Conservation (phyloP, 2,329 filamentous ascomycete species). For the Dothideomycetidae sp. region DNA sequence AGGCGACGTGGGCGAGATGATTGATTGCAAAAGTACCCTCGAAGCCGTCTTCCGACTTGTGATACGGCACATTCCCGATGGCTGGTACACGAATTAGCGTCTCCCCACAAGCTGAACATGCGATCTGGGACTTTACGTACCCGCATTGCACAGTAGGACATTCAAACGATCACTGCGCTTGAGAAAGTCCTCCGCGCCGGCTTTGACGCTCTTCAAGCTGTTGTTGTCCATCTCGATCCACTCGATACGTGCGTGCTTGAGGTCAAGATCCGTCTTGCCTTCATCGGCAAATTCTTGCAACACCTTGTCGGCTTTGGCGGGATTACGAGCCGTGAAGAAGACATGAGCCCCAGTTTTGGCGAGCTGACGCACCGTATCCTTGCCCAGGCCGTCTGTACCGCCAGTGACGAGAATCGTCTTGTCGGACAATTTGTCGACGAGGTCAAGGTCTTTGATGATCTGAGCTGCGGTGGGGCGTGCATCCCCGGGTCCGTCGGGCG, state of each 20-base stretch:
- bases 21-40: slow-evolving; percentile 41
- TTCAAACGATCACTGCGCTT: slow-evolving; percentile 22
- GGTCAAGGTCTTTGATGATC: slow-evolving; percentile 15
- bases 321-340: slow-evolving; percentile 30
- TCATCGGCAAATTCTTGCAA: slow-evolving; percentile 20
- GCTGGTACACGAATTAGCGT: too few relatives aligned
- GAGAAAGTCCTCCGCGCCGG: slow-evolving; percentile 22
- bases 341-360: slow-evolving; percentile 31
- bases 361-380: slow-evolving; percentile 31
- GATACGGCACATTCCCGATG: slow-evolving; percentile 28
- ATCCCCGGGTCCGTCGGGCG: too few relatives aligned
- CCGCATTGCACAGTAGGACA: slow-evolving; percentile 32
- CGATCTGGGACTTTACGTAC: too few relatives aligned
- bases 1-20: slow-evolving; percentile 39
- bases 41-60: slow-evolving; percentile 32
- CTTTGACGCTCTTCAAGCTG: slow-evolving; percentile 21
- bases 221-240: slow-evolving; percentile 19
- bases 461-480: slow-evolving; percentile 17
- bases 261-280: slow-evolving; percentile 12
- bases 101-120: too few relatives aligned
- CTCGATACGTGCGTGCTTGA: slow-evolving; percentile 9
- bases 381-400: too few relatives aligned
- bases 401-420: slow-evolving; percentile 33
- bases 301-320: slow-evolving; percentile 25
- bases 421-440: slow-evolving; percentile 22